Evolutionary conservation across 352 stramenopile genomes (phyloP).

Genomic region (Phytophthora pini): DNA sequence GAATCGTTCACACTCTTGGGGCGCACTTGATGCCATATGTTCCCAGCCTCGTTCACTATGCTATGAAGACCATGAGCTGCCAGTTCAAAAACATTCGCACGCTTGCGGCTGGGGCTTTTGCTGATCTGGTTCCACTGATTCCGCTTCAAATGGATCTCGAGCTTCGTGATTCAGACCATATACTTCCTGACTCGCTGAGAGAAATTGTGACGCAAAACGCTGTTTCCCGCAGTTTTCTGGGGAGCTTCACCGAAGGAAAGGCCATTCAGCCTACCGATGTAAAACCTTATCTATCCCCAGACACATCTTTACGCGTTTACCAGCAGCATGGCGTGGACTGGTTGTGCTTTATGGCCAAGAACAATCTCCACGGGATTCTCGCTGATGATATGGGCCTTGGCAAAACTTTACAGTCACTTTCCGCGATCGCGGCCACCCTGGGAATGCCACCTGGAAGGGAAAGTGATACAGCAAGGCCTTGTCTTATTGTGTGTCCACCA

Average conservation of each 20-base stretch:
- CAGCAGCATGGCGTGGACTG: slow-evolving; percentile 85
- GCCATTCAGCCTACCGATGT: slow-evolving; percentile 55
- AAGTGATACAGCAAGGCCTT: slow-evolving; percentile 13
- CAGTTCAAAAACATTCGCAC: slow-evolving; percentile 46
- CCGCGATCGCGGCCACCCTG: slow-evolving; percentile 82
- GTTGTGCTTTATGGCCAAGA: slow-evolving; percentile 72
- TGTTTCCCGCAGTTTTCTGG: slow-evolving; percentile 71
- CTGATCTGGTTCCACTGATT: slow-evolving; percentile 72
- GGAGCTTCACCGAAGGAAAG: slow-evolving; percentile 66
- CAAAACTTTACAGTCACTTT: slow-evolving; percentile 97
- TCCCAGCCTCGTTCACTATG: slow-evolving; percentile 71
- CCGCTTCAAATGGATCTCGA: slow-evolving; percentile 79
- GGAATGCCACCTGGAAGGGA: slow-evolving; percentile 1
- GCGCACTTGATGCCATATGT: slow-evolving; percentile 57
- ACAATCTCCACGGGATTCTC: slow-evolving; percentile 82
- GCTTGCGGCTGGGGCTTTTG: slow-evolving; percentile 69
- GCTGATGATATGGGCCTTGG: slow-evolving; percentile 92
- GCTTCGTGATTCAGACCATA: slow-evolving; percentile 6
- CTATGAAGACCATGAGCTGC: slow-evolving; percentile 73
- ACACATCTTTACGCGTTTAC: slow-evolving; percentile 62
- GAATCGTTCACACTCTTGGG: slow-evolving; percentile 46
- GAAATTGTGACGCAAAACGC: slow-evolving; percentile 55
- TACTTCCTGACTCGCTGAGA: slow-evolving; percentile 19
- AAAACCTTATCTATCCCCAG: slow-evolving; percentile 31
- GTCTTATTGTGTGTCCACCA: slow-evolving; percentile 94